A percentile compares a stretch with the other conserved stretches of the same genome.
These are phyloP conservation scores for Oenanthe javanica DNA, from an alignment of 140 eudicot species.

Conservation along the genomic window DNA sequence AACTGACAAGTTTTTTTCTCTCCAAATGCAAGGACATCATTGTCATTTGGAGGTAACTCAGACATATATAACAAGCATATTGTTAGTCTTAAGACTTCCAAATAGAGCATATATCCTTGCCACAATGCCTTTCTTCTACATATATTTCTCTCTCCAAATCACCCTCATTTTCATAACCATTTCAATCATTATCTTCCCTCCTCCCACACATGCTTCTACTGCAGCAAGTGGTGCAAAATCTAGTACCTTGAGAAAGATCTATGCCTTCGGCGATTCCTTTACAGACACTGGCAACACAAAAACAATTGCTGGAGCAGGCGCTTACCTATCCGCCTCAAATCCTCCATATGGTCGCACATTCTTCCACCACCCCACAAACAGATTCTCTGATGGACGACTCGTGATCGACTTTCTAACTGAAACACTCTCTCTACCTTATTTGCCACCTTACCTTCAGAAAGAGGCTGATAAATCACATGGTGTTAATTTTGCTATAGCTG, in stretches of 20 bases:
- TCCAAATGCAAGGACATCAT: background rate
- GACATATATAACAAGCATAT: background rate
- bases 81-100: background rate
- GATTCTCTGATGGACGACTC: slow-evolving; percentile 85
- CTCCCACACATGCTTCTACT: slow-evolving; percentile 10
- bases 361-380: slow-evolving; percentile 92
- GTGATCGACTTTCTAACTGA: slow-evolving; percentile 69
- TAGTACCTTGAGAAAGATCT: slow-evolving; percentile 44
- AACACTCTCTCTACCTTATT: slow-evolving; percentile 52
- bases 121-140: slow-evolving; percentile 9
- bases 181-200: slow-evolving; percentile 20
- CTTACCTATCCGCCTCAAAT: slow-evolving; percentile 60
- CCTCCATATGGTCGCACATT: slow-evolving; percentile 74
- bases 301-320: slow-evolving; percentile 45
- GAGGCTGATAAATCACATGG: slow-evolving; percentile 41
- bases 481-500: slow-evolving; percentile 72
- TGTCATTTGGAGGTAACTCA: slow-evolving; percentile 6
- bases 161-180: slow-evolving; percentile 9
- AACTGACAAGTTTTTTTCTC: background rate
- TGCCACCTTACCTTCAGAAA: slow-evolving; percentile 61
- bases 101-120: background rate
- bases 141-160: slow-evolving; percentile 7
- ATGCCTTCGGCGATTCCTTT: slow-evolving; percentile 84
- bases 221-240: background rate
- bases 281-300: slow-evolving; percentile 90